Evolutionary conservation across 1,284 basidiomycete species (phyloP), one percentile per base, ranked within the genome.

Genomic region (Abortiporus biennis): DNA sequence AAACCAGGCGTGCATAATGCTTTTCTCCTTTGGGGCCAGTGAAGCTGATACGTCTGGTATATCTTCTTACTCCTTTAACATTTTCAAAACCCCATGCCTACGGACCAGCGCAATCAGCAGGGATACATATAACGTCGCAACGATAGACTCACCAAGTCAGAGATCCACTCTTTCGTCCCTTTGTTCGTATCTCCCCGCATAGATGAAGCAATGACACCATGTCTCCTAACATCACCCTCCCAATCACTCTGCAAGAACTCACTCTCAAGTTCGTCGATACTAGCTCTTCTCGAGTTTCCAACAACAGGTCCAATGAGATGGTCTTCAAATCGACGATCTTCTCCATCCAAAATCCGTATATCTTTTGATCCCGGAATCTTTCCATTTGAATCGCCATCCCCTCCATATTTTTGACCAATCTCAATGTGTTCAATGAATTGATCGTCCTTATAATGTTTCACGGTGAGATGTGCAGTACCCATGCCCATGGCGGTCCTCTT

Each of bases 51-150:
- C 75, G 78, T 44, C 84, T 67, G 11, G 68, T 64, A 51, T 86
- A 76, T 47, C 79, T 68, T 52, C 78, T 72, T 55, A 78, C 77
- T 11, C 67, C 74, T 16, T 79, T 62, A 46, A 84, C 61, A 2
- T 75, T 64, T 52, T 85, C 71, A 30, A 87, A 72, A 17, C 85
- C 85, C 83, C 85, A 88, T 4, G 72, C 69, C 84, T 87, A 42
- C 9, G 30, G 15, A 12, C n/a, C n/a, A 21, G 17, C 24, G 42
- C 20, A 37, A 22, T 42, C 34, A 38, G 30, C 23, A 3, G 27
- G 21, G 21, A 21, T 15, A 12, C 17, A 8, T 4, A 11, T 13
- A 29, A 13, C 23, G 35, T 11, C 16, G 21, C 3, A 21, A 15
- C 20, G 15, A 21, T 25, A 5, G 20, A 37, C 60, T 31, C 33